Conservation (phyloP, 129 eudicot genomes). For the Arctium minus region DNA sequence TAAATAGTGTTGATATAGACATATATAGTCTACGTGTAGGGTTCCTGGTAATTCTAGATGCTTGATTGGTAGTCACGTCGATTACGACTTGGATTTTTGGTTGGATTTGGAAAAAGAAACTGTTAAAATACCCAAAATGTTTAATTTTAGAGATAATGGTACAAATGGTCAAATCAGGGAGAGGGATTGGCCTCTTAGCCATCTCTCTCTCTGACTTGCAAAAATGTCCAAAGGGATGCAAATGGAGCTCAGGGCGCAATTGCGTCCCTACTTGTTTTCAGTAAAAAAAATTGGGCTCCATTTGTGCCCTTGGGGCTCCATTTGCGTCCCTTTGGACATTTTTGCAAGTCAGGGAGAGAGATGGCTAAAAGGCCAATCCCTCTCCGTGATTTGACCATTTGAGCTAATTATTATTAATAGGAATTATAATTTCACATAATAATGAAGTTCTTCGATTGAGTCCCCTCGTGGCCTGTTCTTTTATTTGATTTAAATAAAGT, state of each 20-base stretch:
- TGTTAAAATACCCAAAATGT: neutral
- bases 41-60: neutral
- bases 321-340: no score
- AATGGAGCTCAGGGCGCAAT: no score
- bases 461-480: neutral
- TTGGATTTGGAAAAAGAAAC: neutral
- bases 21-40: constrained; percentile 23
- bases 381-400: no score
- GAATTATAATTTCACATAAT: neutral
- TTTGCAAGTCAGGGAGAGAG: no score
- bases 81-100: constrained; percentile 6
- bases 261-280: no score
- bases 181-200: no score
- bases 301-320: no score
- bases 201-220: no score
- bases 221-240: no score
- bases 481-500: neutral
- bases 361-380: no score
- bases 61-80: constrained; percentile 12
- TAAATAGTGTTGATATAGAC: constrained; percentile 9
- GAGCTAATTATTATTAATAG: neutral
- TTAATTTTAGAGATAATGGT: neutral
- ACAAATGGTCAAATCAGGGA: no score
- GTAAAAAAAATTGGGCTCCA: no score
- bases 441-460: neutral